These are phyloP conservation scores for Elsinoe fawcettii DNA, from an alignment of 2,329 filamentous ascomycete species.

Conservation along the genomic window DNA sequence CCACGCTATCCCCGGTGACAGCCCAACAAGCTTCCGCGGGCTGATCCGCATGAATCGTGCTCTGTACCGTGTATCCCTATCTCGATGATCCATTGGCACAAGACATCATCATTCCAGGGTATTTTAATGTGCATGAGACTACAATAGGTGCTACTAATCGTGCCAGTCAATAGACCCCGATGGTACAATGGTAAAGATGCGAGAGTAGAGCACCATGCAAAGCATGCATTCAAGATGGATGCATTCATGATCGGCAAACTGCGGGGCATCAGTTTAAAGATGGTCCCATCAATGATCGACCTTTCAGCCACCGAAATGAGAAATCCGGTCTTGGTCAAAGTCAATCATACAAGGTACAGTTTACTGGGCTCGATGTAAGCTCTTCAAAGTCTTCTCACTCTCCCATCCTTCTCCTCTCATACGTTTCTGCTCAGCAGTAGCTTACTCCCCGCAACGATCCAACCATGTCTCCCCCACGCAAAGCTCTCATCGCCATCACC, in stretches of 20 bases:
- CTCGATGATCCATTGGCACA: too few species aligned
- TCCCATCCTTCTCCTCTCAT: too few species aligned
- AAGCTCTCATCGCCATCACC: conserved; percentile 38
- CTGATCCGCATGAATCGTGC: not conserved
- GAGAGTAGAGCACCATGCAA: not conserved
- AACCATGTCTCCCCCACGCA: conserved; percentile 29
- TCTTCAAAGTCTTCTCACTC: too few species aligned
- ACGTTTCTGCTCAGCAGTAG: too few species aligned
- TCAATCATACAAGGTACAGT: not conserved
- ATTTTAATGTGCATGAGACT: too few species aligned
- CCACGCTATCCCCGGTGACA: not conserved
- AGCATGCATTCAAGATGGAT: not conserved
- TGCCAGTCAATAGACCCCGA: too few species aligned
- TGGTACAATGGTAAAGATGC: too few species aligned
- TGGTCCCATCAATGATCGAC: not conserved
- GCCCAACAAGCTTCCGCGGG: not conserved
- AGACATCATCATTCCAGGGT: too few species aligned
- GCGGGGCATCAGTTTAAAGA: conserved; percentile 3
- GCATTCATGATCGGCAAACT: conserved; percentile 6
- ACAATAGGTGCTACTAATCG: too few species aligned
- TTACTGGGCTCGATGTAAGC: not conserved
- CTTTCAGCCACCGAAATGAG: too few species aligned
- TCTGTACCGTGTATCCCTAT: not conserved
- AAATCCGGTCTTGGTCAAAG: not conserved
- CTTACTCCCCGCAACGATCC: too few species aligned